Conservation (phyloP, 2,329 filamentous ascomycete species). For the Gliomastix tumulicola region DNA sequence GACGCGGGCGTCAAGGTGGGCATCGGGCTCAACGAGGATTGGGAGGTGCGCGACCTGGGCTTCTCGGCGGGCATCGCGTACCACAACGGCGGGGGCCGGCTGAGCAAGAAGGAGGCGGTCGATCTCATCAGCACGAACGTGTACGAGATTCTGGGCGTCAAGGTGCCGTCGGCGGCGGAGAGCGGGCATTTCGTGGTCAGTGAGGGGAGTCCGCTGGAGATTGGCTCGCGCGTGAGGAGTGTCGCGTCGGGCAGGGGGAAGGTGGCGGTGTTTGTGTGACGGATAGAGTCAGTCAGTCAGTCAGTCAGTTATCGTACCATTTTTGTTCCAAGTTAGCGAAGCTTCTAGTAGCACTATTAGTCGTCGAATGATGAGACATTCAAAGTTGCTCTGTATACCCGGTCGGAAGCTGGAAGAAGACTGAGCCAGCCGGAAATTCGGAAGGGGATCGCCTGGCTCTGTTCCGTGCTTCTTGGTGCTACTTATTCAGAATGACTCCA, state of each 20-base stretch:
- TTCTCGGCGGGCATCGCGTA: conserved; percentile 53
- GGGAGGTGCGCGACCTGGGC: conserved; percentile 52
- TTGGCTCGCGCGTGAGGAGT: conserved; percentile 47
- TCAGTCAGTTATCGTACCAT: too few species aligned
- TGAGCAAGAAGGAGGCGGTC: conserved; percentile 48
- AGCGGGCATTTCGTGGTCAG: conserved; percentile 51
- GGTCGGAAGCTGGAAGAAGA: too few species aligned
- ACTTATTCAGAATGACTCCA: too few species aligned
- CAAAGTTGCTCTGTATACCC: too few species aligned
- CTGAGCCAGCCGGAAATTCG: too few species aligned
- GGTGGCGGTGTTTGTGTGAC: conserved; percentile 27
- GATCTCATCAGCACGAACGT: conserved; percentile 50
- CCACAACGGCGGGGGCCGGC: conserved; percentile 44
- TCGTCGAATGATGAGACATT: too few species aligned
- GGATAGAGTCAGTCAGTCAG: too few species aligned
- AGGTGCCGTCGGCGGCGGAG: conserved; percentile 16
- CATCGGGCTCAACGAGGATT: conserved; percentile 55
- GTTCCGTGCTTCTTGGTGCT: too few species aligned
- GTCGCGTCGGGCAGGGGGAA: conserved; percentile 29
- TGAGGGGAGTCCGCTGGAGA: conserved; percentile 56
- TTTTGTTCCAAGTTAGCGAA: too few species aligned
- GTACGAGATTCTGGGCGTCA: conserved; percentile 47
- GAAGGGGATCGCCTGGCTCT: too few species aligned
- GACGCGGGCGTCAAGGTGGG: conserved; percentile 52
- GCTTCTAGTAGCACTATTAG: too few species aligned